Percentiles rank a stretch among this genome's conserved stretches.
phyloP scores from a whole-genome alignment of 2,329 filamentous ascomycete species.

The Tympanopsis confertula region DNA sequence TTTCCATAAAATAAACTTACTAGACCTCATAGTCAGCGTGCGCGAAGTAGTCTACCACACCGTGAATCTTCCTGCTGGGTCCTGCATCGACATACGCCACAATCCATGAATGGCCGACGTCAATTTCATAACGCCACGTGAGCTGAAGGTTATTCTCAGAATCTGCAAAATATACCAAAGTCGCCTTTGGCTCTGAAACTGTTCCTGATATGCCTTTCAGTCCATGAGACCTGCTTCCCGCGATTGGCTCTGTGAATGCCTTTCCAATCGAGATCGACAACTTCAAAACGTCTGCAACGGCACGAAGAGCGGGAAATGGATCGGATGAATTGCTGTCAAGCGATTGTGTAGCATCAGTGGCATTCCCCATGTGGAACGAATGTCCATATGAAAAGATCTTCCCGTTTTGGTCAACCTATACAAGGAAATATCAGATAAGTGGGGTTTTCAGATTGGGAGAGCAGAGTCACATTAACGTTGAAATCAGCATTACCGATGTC shows the following conservation, averaged over 20 bases:
- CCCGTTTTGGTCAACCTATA: slow-evolving; percentile 36
- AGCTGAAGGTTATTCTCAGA: slow-evolving; percentile 32
- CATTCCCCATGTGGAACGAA: slow-evolving; percentile 27
- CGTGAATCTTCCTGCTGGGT: slow-evolving; percentile 31
- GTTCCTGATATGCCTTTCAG: slow-evolving; percentile 36
- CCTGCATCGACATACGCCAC: slow-evolving; percentile 42
- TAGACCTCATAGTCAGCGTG: slow-evolving; percentile 44
- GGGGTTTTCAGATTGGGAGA: not conserved
- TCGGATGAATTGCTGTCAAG: slow-evolving; percentile 28
- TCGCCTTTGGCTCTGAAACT: slow-evolving; percentile 37
- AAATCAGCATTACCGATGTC: slow-evolving; percentile 51
- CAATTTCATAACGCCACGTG: slow-evolving; percentile 47
- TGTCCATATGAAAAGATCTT: slow-evolving; percentile 45
- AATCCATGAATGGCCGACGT: slow-evolving; percentile 44
- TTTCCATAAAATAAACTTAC: slow-evolving; percentile 12
- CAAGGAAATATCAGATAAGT: slow-evolving; percentile 4
- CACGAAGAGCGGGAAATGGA: slow-evolving; percentile 27
- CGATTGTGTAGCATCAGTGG: slow-evolving; percentile 25
- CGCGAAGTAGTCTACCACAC: slow-evolving; percentile 43
- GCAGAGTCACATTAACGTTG: slow-evolving; percentile 42
- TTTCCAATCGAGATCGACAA: slow-evolving; percentile 26
- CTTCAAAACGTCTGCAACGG: slow-evolving; percentile 22
- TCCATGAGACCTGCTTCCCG: slow-evolving; percentile 22
- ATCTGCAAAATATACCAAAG: slow-evolving; percentile 40
- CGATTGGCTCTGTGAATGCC: slow-evolving; percentile 23